A percentile compares a stretch with the other conserved stretches of the same genome.
Conservation (phyloP, 768 basidiomycete species). For the Termitomyces heimii region DNA sequence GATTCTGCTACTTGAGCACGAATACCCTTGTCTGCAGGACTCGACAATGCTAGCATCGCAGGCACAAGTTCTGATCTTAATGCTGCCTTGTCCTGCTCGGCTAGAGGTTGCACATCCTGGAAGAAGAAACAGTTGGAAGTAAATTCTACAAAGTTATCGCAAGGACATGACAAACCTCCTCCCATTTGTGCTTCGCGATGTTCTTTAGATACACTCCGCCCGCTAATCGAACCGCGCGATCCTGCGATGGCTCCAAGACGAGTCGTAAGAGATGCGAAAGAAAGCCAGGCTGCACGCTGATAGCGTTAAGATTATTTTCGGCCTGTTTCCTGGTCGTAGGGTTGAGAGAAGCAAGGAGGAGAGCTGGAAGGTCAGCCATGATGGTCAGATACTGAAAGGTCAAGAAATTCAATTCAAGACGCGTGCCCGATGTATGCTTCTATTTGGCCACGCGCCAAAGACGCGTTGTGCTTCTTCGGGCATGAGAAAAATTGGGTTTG, state of each 20-base stretch:
- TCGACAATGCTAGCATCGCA: slow-evolving; percentile 84
- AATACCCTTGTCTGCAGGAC: slow-evolving; percentile 62
- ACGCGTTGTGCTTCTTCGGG: background rate
- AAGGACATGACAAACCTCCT: slow-evolving; percentile 51
- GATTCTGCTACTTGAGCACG: slow-evolving; percentile 90
- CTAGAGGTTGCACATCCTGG: slow-evolving; percentile 69
- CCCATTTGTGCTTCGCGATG: slow-evolving; percentile 81
- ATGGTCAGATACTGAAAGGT: background rate
- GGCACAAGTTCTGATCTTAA: slow-evolving; percentile 79
- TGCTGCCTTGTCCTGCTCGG: slow-evolving; percentile 63
- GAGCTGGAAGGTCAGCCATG: slow-evolving; percentile 64
- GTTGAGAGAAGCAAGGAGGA: slow-evolving; percentile 68
- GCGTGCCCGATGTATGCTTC: slow-evolving; percentile 13
- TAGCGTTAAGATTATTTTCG: slow-evolving; percentile 64
- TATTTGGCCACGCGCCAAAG: slow-evolving; percentile 8
- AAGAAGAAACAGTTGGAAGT: slow-evolving; percentile 6
- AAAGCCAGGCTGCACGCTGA: slow-evolving; percentile 75
- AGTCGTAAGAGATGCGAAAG: slow-evolving; percentile 72
- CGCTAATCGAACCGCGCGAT: slow-evolving; percentile 71
- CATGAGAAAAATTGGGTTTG: background rate
- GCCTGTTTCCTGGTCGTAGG: slow-evolving; percentile 72
- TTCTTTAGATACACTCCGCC: slow-evolving; percentile 94
- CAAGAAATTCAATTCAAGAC: slow-evolving; percentile 7
- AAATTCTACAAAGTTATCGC: background rate
- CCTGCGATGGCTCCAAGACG: slow-evolving; percentile 61